Conservation (phyloP, 2,329 filamentous ascomycete genomes). For the Botrytis hyacinthi region DNA sequence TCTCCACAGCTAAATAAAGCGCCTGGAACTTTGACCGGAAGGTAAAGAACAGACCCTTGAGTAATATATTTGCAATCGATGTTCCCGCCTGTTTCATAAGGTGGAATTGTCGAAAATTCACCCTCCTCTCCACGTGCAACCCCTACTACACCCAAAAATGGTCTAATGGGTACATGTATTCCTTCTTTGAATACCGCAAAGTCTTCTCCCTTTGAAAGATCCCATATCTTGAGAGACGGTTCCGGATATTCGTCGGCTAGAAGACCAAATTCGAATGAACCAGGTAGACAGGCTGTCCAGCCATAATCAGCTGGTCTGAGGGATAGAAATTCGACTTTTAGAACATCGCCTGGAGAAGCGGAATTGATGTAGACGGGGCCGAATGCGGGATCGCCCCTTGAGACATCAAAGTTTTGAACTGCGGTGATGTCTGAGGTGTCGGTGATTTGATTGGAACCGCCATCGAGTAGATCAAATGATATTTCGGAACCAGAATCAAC, state of each 20-base stretch:
- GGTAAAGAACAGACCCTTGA: conserved; percentile 47
- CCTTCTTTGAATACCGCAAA: conserved; percentile 48
- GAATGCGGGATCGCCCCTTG: conserved; percentile 46
- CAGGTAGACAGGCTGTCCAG: conserved; percentile 52
- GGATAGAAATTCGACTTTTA: conserved; percentile 50
- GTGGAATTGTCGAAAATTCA: conserved; percentile 50
- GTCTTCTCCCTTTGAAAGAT: conserved; percentile 42
- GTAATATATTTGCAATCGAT: conserved; percentile 52
- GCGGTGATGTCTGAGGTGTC: conserved; percentile 43
- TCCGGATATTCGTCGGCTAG: conserved; percentile 49
- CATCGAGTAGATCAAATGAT: conserved; percentile 50
- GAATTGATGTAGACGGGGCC: conserved; percentile 51
- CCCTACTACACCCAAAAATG: conserved; percentile 54
- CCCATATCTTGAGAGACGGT: conserved; percentile 49
- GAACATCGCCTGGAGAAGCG: conserved; percentile 51
- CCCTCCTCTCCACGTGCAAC: conserved; percentile 47
- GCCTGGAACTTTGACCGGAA: conserved; percentile 50
- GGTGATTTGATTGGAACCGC: conserved; percentile 50
- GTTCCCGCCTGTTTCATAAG: conserved; percentile 53
- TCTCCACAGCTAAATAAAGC: conserved; percentile 55
- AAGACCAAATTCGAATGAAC: conserved; percentile 50
- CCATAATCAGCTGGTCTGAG: conserved; percentile 48
- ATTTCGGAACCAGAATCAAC: conserved; percentile 49
- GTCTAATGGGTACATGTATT: conserved; percentile 49
- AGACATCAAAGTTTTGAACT: conserved; percentile 42